Base-by-base conservation (phyloP, 2,329 filamentous ascomycete species). In the Aureobasidium musti region DNA sequence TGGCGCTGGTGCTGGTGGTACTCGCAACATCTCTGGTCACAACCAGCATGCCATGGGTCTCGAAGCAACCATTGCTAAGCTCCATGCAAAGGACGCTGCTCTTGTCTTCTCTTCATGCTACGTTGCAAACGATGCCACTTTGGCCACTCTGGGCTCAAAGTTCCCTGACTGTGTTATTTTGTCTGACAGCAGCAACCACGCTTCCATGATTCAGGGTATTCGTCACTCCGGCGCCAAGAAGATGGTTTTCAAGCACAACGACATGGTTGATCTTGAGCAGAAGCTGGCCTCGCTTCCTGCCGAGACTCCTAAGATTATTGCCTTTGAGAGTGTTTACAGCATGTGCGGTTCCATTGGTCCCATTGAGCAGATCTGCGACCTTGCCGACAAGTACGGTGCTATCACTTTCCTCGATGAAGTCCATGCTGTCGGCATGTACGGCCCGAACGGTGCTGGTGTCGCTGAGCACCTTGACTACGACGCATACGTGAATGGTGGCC, bases 201-300 rank as follows among this genome's bases (percentile, higher is more conserved):
- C 95, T 14, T 98, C 94, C 6, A 99, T 99, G 95, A 99, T 99
- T 69, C 95, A 98, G 80, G 95, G 95, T 53, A 99, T 99, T 74
- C 91, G 95, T 52, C 95, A 99, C 79, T 98, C 94, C 11, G 93
- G 94, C 53, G 93, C 95, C 45, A 94, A 91, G 82, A 99, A 99
- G 84, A 68, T 98, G 79, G 94, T 99, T 30, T 99, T 98, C 86
- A 96, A 96, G 82, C 95, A 99, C 82, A 99, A 99, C 74, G 93
- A 99, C 74, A 80, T 98, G n/a, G 87, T 84, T 49, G 95, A 99
- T 74, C 83, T 99, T 19, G 95, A 99, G 82, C 87, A 87, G 60
- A 98, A 99, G 80, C 84, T 99, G 71, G 92, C 93, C 2, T 90
- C 92, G 14, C 84, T 99, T 49, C 92, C 94, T 0, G 81, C 90